Conservation (phyloP, 148 eudicot genomes). For the Pharnaceum exiguum region DNA sequence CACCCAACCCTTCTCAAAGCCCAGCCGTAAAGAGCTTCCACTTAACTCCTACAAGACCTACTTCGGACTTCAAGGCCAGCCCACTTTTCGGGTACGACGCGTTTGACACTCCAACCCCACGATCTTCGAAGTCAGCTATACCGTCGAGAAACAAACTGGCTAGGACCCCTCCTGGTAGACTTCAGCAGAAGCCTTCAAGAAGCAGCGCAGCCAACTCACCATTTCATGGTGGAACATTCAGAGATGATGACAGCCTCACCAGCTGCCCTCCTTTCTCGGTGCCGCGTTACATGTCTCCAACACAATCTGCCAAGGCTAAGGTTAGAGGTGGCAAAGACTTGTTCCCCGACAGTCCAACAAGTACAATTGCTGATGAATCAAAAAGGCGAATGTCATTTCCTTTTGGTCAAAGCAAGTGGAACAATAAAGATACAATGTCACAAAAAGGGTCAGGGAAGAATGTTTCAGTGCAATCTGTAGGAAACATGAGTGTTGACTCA, state of each 20-base stretch:
- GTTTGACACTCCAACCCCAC: constrained; percentile 53
- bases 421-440: constrained; percentile 42
- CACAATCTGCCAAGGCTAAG: constrained; percentile 66
- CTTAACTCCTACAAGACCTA: constrained; percentile 49
- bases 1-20: constrained; percentile 36
- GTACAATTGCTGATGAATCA: constrained; percentile 34
- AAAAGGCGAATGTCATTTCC: constrained; percentile 82
- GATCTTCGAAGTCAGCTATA: constrained; percentile 56
- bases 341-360: constrained; percentile 40
- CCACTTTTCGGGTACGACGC: constrained; percentile 40
- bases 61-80: constrained; percentile 46
- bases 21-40: constrained; percentile 28
- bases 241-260: constrained; percentile 72
- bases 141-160: constrained; percentile 40
- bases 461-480: constrained; percentile 44
- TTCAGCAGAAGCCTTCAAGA: constrained; percentile 36
- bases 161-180: constrained; percentile 44
- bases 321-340: constrained; percentile 39
- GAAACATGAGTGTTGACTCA: constrained; percentile 71
- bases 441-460: constrained; percentile 44
- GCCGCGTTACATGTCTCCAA: constrained; percentile 74
- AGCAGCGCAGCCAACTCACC: constrained; percentile 37
- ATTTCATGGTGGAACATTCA: constrained; percentile 36
- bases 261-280: constrained; percentile 77
- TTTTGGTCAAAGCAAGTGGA: constrained; percentile 71